Base-by-base conservation (phyloP, 2,329 filamentous ascomycete genomes). In the Metarhizium sp. region DNA sequence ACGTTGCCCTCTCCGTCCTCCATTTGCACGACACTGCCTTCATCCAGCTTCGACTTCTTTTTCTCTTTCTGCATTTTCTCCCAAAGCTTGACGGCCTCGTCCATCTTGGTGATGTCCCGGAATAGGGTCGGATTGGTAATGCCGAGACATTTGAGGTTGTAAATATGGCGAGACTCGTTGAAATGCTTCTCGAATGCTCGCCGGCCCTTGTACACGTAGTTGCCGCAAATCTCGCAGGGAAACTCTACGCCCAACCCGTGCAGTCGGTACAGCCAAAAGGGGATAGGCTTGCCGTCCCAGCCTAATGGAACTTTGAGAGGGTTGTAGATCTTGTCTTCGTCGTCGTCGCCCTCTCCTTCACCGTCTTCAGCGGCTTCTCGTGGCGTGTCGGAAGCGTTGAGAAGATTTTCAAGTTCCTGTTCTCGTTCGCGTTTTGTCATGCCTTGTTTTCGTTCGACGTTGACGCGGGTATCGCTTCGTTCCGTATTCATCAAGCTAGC, bases 281-380 rank as follows among this genome's bases (percentile, higher is more conserved):
- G 94, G 64, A 99, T 99, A 0, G 95, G 94, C 68, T 99, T 99
- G 63, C 95, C 94, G 62, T 99, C 94, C 95, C 95, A 99, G 2
- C 90, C 92, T 7, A 99, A 79, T 0, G 94, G 94, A 2, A 99
- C 79, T 68, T 99, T 99, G 61, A 99, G 80, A 0, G 94, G 94
- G 69, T 99, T 99, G 78, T 97, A 96, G 57, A 97, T 88, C 67
- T 86, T 92, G 60, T 96, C 91, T 47, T 92, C 89, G 43, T 85
- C 88, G 14, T 90, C 85, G 3, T 85, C 83, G 1, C 87, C 88
- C 0, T 90, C 87, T 11, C 84, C 84, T 1, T 86, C 85, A 0
- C 81, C 82, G 1, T 79, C 79, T 7, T 80, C 79, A 60, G 64
- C 72, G 55, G 62, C 57, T 25, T 69, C 66, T 11, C 63, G 69